phyloP scores from a whole-genome alignment of 768 basidiomycete species.

The Hericium rajendrae region DNA sequence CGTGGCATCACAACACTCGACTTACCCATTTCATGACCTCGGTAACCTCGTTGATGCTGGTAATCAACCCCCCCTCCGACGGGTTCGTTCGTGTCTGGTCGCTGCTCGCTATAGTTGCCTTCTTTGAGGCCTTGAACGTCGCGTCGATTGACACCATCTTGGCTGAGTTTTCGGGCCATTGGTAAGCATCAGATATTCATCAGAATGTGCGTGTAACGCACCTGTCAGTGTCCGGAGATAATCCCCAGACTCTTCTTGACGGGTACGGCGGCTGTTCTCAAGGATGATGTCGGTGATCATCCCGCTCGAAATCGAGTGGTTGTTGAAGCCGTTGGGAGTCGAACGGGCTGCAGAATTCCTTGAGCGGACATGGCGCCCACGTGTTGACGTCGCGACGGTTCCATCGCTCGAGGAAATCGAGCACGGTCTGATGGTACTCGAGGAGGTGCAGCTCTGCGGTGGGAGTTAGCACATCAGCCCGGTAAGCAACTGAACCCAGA shows the following conservation, averaged over 20 bases:
- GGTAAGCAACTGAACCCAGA: slow-evolving; percentile 1
- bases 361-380: background rate
- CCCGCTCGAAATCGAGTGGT: background rate
- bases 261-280: background rate
- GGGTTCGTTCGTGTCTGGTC: background rate
- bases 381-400: background rate
- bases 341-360: background rate
- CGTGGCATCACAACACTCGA: too few relatives aligned
- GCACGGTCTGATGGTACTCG: slow-evolving; percentile 10
- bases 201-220: background rate
- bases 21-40: slow-evolving; percentile 10
- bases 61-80: slow-evolving; percentile 10
- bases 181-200: background rate
- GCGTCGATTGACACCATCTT: background rate
- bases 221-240: slow-evolving; percentile 8
- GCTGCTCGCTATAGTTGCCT: background rate
- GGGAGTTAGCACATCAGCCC: too few relatives aligned
- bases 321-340: slow-evolving; percentile 2
- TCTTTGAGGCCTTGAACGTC: background rate
- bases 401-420: slow-evolving; percentile 13
- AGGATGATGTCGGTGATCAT: background rate
- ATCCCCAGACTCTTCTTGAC: background rate
- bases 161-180: background rate
- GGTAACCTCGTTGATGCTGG: slow-evolving; percentile 11
- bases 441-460: slow-evolving; percentile 19